Conservation (phyloP, 2,329 filamentous ascomycete species). For the Colletotrichum sp. region DNA sequence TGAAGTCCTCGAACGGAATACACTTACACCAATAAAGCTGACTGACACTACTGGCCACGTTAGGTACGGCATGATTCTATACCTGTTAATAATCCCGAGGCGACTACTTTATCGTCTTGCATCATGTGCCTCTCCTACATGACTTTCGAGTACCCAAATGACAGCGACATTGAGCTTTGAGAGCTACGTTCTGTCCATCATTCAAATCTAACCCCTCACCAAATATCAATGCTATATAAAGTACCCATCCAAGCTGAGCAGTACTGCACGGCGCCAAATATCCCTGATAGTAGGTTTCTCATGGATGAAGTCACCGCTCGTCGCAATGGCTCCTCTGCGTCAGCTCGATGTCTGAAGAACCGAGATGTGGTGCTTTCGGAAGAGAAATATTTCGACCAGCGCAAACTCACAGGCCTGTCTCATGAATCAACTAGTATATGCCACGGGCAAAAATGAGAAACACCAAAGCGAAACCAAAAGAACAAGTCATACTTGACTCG, state of each 20-base stretch:
- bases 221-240: neutral
- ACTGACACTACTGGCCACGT: neutral
- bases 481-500: neutral
- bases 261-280: neutral
- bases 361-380: neutral
- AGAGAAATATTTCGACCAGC: neutral
- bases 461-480: neutral
- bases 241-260: accelerated
- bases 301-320: neutral
- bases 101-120: neutral
- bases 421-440: neutral
- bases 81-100: neutral
- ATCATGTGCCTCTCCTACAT: neutral
- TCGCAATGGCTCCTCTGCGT: neutral
- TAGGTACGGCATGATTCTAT: neutral
- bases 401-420: neutral
- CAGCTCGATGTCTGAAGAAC: neutral
- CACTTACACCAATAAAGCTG: neutral
- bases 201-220: neutral
- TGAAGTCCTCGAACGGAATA: neutral
- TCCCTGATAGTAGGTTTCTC: neutral
- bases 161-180: neutral
- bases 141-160: neutral
- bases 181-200: neutral
- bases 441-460: neutral